These are phyloP conservation scores for Tricholoma bakamatsutake DNA, from an alignment of 768 basidiomycete genomes.

Conservation along the genomic window DNA sequence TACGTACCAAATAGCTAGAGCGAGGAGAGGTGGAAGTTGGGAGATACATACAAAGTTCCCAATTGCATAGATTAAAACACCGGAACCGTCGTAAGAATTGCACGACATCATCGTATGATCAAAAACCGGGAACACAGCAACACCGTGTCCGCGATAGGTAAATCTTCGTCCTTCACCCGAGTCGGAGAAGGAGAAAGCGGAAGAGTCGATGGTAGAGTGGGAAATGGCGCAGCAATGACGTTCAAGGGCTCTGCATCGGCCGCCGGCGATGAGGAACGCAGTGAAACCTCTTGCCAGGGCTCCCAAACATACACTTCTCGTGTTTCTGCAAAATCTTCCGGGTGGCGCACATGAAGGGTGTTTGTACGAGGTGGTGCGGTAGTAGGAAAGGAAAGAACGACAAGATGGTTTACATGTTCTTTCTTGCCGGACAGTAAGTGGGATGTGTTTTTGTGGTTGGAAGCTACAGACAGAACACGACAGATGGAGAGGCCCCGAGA, in stretches of 20 bases:
- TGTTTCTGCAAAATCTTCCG: conserved; percentile 34
- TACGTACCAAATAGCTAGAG: no score
- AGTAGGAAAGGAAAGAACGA: conserved; percentile 31
- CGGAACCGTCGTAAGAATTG: no score
- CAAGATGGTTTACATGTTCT: conserved; percentile 20
- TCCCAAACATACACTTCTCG: conserved; percentile 39
- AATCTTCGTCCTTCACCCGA: conserved; percentile 14
- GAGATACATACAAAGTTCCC: background rate
- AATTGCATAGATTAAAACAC: background rate
- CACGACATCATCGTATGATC: conserved; percentile 9
- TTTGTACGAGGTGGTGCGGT: conserved; percentile 13
- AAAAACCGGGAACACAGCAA: conserved; percentile 29
- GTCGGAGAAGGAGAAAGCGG: conserved; percentile 19
- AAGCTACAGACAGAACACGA: conserved; percentile 23
- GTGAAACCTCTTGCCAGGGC: conserved; percentile 42
- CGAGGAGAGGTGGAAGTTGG: no score
- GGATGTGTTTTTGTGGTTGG: conserved; percentile 6
- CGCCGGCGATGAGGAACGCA: conserved; percentile 12
- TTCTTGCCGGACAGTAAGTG: conserved; percentile 11
- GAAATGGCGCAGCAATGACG: conserved; percentile 5
- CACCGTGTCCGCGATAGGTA: conserved; percentile 13
- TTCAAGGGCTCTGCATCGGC: conserved; percentile 1
- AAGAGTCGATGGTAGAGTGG: conserved; percentile 18
- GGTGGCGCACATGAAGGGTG: conserved; percentile 24
- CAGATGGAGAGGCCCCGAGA: conserved; percentile 39